These are phyloP conservation scores for Fallopia convolvulus DNA, from an alignment of 148 eudicot genomes.

Conservation along the genomic window DNA sequence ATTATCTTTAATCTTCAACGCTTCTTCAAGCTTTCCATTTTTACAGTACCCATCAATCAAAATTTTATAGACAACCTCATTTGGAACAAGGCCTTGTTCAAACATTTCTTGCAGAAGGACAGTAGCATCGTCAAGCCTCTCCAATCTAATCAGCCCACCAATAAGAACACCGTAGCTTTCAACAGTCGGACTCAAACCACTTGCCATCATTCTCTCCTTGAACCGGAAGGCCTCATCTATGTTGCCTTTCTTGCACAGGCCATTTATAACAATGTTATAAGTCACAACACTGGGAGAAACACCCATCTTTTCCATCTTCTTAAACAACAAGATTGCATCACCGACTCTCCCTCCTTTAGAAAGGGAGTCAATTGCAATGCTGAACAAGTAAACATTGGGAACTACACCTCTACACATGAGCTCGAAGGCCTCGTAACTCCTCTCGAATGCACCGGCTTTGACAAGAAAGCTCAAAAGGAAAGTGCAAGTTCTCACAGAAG, in stretches of 20 bases:
- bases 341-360: slow-evolving; percentile 60
- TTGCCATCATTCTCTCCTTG: slow-evolving; percentile 58
- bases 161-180: slow-evolving; percentile 62
- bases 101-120: slow-evolving; percentile 53
- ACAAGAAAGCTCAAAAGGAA: slow-evolving; percentile 62
- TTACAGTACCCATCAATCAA: slow-evolving; percentile 73
- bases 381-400: slow-evolving; percentile 60
- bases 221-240: slow-evolving; percentile 50
- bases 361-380: slow-evolving; percentile 48
- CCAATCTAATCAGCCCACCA: slow-evolving; percentile 54
- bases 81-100: slow-evolving; percentile 47
- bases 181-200: slow-evolving; percentile 41
- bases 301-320: slow-evolving; percentile 53
- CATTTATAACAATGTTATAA: slow-evolving; percentile 63
- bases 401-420: slow-evolving; percentile 30
- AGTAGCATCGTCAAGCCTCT: slow-evolving; percentile 53
- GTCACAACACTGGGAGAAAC: slow-evolving; percentile 63
- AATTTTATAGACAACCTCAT: slow-evolving; percentile 62
- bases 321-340: slow-evolving; percentile 57
- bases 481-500: slow-evolving; percentile 61
- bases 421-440: slow-evolving; percentile 55
- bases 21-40: slow-evolving; percentile 47
- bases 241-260: slow-evolving; percentile 57
- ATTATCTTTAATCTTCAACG: slow-evolving; percentile 50
- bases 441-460: slow-evolving; percentile 47